Evolutionary conservation across 495 filamentous ascomycete genomes (phyloP), one percentile per base, ranked within the genome.

Genomic region (Penicillium goetzii): DNA sequence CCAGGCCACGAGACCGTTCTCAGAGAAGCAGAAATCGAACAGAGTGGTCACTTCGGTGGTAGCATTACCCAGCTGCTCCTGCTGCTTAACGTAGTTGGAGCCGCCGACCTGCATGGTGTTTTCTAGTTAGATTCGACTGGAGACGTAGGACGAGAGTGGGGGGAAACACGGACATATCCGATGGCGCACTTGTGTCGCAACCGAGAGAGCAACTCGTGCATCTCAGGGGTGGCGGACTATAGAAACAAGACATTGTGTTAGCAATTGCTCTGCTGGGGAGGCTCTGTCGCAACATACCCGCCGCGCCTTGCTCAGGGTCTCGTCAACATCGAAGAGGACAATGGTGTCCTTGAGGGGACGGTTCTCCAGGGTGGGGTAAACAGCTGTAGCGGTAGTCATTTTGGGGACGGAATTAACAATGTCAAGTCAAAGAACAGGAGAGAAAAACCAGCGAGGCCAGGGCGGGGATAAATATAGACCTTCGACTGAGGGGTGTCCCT

Each of bases 11-110:
- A 99, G 86, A 2, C 95, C 94, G 79, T 98, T 97, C 80, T 98
- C 94, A 57, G 92, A 78, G 81, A 98, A 98, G 83, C 90, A 94
- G 80, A 91, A 97, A 80, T 98, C 94, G 80, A 98, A 99, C 61
- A 97, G 86, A 43, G 84, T 74, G 7, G 87, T 92, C 9, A 93
- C 92, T 70, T 86, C 75, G 52, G 89, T 81, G 33, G 73, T 67
- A 32, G 76, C 59, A 2, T 83, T 81, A 69, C 92, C 93, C 28
- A 98, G 86, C 76, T 99, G 95, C 74, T 99, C 95, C 74, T 98
- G 92, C 74, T 98, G 95, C 81, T 99, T 98, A 53, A 79, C 79
- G 50, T 97, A 82, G 82, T 99, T 88, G 60, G 90, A 93, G 58
- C 92, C 92, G 64, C 92, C 92, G 41, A 95, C 77, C 79, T 81